These are phyloP conservation scores for Melastoma candidum DNA, from an alignment of 441 rosid genomes.

Conservation along the genomic window DNA sequence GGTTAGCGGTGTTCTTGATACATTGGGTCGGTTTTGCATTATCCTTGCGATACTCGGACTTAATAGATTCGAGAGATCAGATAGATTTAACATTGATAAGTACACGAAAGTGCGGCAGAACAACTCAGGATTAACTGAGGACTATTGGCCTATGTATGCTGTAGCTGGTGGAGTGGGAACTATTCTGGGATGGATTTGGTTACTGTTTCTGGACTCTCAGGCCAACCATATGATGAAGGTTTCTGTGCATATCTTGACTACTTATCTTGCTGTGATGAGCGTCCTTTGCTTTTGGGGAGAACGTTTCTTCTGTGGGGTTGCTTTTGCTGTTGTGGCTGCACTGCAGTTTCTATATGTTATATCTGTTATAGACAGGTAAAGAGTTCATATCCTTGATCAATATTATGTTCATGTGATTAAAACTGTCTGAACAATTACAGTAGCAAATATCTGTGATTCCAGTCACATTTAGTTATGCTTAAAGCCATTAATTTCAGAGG, in stretches of 20 bases:
- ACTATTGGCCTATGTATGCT: constrained; percentile 84
- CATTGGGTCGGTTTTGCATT: constrained; percentile 57
- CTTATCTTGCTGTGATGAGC: constrained; percentile 85
- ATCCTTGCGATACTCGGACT: constrained; percentile 59
- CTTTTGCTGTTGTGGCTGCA: constrained; percentile 65
- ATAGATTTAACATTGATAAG: constrained; percentile 70
- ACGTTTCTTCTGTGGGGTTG: constrained; percentile 78
- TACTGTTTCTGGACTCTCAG: constrained; percentile 61
- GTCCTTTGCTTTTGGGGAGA: constrained; percentile 85
- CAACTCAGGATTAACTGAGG: constrained; percentile 53
- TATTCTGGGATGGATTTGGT: constrained; percentile 66
- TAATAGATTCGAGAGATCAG: constrained; percentile 53
- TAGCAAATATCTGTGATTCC: constrained; percentile 14
- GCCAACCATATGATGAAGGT: constrained; percentile 82
- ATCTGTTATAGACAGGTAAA: constrained; percentile 86
- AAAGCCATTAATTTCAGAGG: background rate
- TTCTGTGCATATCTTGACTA: constrained; percentile 80
- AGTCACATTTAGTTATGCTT: background rate
- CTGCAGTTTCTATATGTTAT: constrained; percentile 90
- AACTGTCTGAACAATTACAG: constrained; percentile 3
- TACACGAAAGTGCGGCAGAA: constrained; percentile 31
- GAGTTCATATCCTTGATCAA: background rate
- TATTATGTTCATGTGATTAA: background rate
- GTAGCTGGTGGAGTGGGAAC: constrained; percentile 72
- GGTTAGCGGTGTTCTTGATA: constrained; percentile 65